A percentile compares a stretch with the other conserved stretches of the same genome.
These are phyloP conservation scores for Blumeria hordei DNA, from an alignment of 2,329 filamentous ascomycete genomes.

Conservation along the genomic window DNA sequence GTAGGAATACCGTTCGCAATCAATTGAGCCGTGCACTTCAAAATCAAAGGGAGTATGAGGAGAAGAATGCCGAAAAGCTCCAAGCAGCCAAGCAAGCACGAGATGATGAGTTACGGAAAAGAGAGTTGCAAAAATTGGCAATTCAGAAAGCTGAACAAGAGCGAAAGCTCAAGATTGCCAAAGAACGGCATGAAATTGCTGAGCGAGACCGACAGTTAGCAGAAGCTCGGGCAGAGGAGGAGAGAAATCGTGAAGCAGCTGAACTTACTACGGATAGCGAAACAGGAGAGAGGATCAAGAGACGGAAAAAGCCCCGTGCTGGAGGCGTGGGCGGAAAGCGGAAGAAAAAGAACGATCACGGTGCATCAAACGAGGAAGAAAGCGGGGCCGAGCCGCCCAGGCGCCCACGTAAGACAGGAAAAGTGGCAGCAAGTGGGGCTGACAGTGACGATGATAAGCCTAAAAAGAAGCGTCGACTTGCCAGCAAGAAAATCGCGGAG, in stretches of 20 bases:
- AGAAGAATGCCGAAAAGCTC: constrained; percentile 74
- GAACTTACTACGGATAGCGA: constrained; percentile 65
- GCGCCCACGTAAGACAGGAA: constrained; percentile 5
- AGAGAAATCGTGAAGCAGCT: constrained; percentile 41
- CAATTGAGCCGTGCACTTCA: constrained; percentile 72
- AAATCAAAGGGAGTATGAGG: constrained; percentile 74
- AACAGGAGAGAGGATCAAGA: constrained; percentile 57
- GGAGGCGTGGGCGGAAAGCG: constrained; percentile 19
- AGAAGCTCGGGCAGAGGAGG: constrained; percentile 45
- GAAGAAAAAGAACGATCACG: constrained; percentile 18
- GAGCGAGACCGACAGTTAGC: constrained; percentile 53
- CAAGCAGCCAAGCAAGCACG: constrained; percentile 56
- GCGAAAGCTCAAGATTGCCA: constrained; percentile 56
- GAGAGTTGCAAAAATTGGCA: constrained; percentile 52
- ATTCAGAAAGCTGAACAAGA: constrained; percentile 46
- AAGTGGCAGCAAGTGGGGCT: constrained; percentile 8
- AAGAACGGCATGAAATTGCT: constrained; percentile 60
- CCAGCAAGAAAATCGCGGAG: constrained; percentile 12
- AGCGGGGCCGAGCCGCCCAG: constrained; percentile 9
- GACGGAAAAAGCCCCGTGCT: constrained; percentile 38
- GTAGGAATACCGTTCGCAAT: constrained; percentile 76
- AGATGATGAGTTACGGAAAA: constrained; percentile 53
- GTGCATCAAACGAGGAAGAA: constrained; percentile 14
- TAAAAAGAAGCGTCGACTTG: constrained; percentile 15
- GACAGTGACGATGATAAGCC: constrained; percentile 16